These are phyloP conservation scores for Oleoguttula mirabilis DNA, from an alignment of 495 filamentous ascomycete genomes.

Conservation along the genomic window DNA sequence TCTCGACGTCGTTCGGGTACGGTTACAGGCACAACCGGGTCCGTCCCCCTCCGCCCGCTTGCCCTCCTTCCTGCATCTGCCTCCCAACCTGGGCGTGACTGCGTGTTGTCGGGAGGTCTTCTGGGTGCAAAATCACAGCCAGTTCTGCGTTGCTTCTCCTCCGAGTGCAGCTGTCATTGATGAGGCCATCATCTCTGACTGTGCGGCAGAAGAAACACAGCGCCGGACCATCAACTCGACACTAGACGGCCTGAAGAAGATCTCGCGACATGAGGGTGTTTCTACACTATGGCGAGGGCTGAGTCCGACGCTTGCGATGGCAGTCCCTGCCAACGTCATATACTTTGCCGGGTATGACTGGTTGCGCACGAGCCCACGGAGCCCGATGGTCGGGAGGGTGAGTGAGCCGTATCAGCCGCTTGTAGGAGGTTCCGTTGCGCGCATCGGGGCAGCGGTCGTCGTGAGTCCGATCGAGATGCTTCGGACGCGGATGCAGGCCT, in stretches of 20 bases:
- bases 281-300: constrained; percentile 85
- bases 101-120: constrained; percentile 96
- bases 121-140: constrained; percentile 77
- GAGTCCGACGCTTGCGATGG: constrained; percentile 85
- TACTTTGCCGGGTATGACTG: constrained; percentile 99
- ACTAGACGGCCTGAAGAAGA: constrained; percentile 83
- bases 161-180: constrained; percentile 28
- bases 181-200: constrained; percentile 43
- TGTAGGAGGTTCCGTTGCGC: constrained; percentile 63
- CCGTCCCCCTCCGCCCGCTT: constrained; percentile 30
- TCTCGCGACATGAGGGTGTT: constrained; percentile 86
- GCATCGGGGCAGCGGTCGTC: constrained; percentile 65
- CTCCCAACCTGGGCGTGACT: constrained; percentile 75
- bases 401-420: constrained; percentile 62
- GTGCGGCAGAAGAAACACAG: constrained; percentile 76
- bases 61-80: constrained; percentile 50
- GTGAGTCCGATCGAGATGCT: constrained; percentile 94
- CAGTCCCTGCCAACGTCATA: constrained; percentile 90
- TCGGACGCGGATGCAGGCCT: constrained; percentile 79
- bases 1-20: constrained; percentile 90
- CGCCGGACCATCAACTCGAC: constrained; percentile 78
- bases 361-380: constrained; percentile 57
- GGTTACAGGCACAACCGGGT: constrained; percentile 72
- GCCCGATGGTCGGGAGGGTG: constrained; percentile 50
- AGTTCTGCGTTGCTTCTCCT: constrained; percentile 54